phyloP scores from a whole-genome alignment of 1,284 basidiomycete species.

The Lignosus rhinocerotis region DNA sequence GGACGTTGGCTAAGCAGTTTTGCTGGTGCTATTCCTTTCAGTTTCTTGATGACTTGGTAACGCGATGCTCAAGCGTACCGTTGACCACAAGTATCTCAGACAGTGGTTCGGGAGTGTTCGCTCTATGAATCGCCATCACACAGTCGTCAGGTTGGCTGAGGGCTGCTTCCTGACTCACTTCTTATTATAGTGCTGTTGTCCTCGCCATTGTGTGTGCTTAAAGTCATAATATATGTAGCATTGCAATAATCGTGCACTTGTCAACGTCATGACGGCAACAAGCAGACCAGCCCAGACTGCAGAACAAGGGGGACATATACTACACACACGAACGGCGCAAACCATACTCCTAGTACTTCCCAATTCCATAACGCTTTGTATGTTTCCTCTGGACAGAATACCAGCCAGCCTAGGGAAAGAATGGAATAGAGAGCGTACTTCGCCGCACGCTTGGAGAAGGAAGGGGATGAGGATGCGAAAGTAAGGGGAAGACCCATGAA shows the following conservation, averaged over 20 bases:
- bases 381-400: slow-evolving; percentile 44
- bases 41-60: background rate
- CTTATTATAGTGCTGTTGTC: no score
- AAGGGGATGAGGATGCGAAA: slow-evolving; percentile 38
- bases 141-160: no score
- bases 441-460: slow-evolving; percentile 30
- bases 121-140: background rate
- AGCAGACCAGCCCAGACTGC: slow-evolving; percentile 62
- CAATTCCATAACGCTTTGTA: slow-evolving; percentile 62
- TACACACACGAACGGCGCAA: slow-evolving; percentile 71
- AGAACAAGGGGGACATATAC: slow-evolving; percentile 70
- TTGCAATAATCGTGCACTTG: background rate
- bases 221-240: background rate
- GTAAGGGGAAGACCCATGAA: slow-evolving; percentile 63
- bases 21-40: background rate
- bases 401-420: slow-evolving; percentile 61
- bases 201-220: no score
- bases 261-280: slow-evolving; percentile 36
- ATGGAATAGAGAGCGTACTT: slow-evolving; percentile 46
- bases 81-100: no score
- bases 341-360: slow-evolving; percentile 73
- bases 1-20: slow-evolving; percentile 40
- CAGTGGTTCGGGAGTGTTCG: no score
- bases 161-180: no score
- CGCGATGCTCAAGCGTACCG: no score